Evolutionary conservation across 495 filamentous ascomycete species (phyloP).

Genomic region (Penicillium atrosanguineum): DNA sequence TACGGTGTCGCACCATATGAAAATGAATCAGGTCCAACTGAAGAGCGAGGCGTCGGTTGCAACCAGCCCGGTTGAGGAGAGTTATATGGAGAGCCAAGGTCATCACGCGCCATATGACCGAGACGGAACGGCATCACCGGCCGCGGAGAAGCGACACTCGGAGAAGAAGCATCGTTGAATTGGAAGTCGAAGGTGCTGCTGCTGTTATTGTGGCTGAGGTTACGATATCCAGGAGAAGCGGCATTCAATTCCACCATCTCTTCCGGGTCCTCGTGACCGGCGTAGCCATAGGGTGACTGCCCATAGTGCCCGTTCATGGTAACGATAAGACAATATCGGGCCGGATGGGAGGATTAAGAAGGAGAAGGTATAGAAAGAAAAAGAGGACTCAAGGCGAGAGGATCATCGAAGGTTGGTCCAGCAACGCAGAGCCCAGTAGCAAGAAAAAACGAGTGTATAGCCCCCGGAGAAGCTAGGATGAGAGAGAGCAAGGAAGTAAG

Average conservation of each 20-base stretch:
- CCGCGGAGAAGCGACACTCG: conserved; percentile 2
- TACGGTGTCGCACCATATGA: conserved; percentile 12
- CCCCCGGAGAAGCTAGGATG: neutral
- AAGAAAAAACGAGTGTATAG: neutral
- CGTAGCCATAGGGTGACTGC: conserved; percentile 10
- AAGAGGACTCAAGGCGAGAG: neutral
- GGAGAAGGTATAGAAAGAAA: no score
- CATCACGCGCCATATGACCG: conserved; percentile 9
- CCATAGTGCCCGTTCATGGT: conserved; percentile 16
- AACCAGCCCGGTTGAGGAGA: conserved; percentile 12
- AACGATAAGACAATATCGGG: neutral
- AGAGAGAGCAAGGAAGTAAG: neutral
- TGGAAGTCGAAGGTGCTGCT: conserved; percentile 16
- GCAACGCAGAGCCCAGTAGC: neutral
- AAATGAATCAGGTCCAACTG: conserved; percentile 20
- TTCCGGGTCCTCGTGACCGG: conserved; percentile 18
- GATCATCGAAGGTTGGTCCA: neutral
- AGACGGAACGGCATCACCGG: conserved; percentile 25
- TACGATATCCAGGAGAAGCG: conserved; percentile 9
- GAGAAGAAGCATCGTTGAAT: conserved; percentile 8
- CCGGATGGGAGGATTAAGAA: neutral
- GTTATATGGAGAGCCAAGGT: conserved; percentile 14
- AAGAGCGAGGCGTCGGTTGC: conserved; percentile 17
- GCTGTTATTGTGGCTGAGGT: neutral
- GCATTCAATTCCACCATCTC: conserved; percentile 29